Evolutionary conservation across 2,329 filamentous ascomycete species (phyloP).

Genomic region (Clonostachys byssicola): DNA sequence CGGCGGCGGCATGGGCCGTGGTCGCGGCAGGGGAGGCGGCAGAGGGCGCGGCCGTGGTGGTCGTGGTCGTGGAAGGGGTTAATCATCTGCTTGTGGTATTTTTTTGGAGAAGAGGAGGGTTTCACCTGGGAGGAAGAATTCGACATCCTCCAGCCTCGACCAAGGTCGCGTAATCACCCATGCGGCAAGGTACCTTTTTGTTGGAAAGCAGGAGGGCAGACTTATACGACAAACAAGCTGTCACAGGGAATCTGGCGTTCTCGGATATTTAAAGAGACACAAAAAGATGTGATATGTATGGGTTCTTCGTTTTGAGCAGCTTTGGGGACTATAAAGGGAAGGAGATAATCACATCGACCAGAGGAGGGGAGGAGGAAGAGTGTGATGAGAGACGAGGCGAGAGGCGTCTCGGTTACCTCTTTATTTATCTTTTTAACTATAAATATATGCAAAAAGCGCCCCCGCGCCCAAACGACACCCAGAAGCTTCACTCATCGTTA

Average conservation of each 20-base stretch:
- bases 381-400: too few relatives aligned
- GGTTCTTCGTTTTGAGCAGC: neutral
- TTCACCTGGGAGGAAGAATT: too few relatives aligned
- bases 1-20: slow-evolving; percentile 49
- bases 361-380: too few relatives aligned
- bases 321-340: slow-evolving; percentile 3
- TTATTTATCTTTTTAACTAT: too few relatives aligned
- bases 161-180: too few relatives aligned
- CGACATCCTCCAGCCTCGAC: too few relatives aligned
- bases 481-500: too few relatives aligned
- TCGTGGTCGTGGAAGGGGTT: neutral
- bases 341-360: neutral
- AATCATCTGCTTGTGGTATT: neutral
- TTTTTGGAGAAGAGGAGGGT: neutral
- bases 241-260: neutral
- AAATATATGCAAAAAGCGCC: too few relatives aligned
- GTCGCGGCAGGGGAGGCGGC: slow-evolving; percentile 34
- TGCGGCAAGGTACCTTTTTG: neutral
- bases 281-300: slow-evolving; percentile 2
- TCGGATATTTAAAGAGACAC: neutral
- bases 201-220: neutral
- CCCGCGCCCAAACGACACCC: too few relatives aligned
- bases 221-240: too few relatives aligned
- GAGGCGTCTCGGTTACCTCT: too few relatives aligned
- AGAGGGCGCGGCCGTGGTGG: slow-evolving; percentile 8